Evolutionary conservation across 2,329 filamentous ascomycete genomes (phyloP), one percentile per base, ranked within the genome.

Genomic region (Sporothrix pallida): DNA sequence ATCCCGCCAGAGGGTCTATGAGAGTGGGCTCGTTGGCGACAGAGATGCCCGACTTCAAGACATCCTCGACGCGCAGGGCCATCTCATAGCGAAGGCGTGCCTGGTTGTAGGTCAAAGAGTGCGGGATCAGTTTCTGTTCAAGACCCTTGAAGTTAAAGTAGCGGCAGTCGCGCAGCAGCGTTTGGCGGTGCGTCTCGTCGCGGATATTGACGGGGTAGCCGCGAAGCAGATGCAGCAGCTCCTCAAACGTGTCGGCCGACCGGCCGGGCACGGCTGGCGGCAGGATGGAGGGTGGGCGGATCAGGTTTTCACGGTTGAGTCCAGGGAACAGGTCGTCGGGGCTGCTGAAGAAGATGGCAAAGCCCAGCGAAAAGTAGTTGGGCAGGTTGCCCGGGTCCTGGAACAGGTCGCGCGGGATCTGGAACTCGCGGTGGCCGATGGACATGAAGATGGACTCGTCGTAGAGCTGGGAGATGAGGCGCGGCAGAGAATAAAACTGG

Each of bases 321-420:
- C 95, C 95, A 0, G 95, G 95, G 78, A 97, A 98, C 6, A 94
- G 88, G 78, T 97, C 92, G 15, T 89, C 86, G 0, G 93, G 93
- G 1, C 89, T 90, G 17, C 91, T 91, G 84, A 97, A 97, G 86
- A 97, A 97, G 78, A 93, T 89, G 52, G 91, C 92, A 79, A 97
- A 97, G 74, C 95, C 95, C 3, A 98, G 88, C 0, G 94, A 92
- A 85, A 98, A 98, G 86, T 94, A 98, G 81, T 98, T 98, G 13
- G 95, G 95, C n/a, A 90, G 91, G 83, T 98, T 95, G 37, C 95
- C 95, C 0, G 94, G 93, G 50, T 89, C 88, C 44, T 89, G 91
- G 82, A 98, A 97, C 75, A 97, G 86, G 78, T 97, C 93, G 76
- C 94, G 92, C 1, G 95, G 93, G 76, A 98, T 95, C 80, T 94